Evolutionary conservation across 2,329 filamentous ascomycete species (phyloP).

Genomic region (Penicillium thymicola): DNA sequence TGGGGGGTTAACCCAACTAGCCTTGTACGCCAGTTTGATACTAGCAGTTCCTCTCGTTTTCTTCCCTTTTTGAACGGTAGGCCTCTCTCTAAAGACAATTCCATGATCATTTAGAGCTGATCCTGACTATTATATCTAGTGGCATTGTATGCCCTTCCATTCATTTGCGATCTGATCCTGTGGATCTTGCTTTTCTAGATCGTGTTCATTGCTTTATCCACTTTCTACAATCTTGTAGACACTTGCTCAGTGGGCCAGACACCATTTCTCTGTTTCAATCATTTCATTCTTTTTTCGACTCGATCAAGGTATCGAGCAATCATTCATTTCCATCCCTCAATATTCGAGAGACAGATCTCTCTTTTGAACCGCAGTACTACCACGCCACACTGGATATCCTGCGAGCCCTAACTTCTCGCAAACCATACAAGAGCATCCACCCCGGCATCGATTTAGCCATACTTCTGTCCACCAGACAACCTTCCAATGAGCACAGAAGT

Average conservation of each 20-base stretch:
- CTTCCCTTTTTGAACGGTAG: slow-evolving; percentile 19
- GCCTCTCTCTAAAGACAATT: neutral
- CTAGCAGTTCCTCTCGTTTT: slow-evolving; percentile 24
- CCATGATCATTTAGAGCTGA: neutral
- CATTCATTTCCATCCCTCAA: neutral
- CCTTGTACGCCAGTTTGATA: slow-evolving; percentile 29
- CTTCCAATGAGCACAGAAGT: slow-evolving; percentile 22
- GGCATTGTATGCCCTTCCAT: slow-evolving; percentile 34
- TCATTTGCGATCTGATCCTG: slow-evolving; percentile 22
- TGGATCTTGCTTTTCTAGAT: slow-evolving; percentile 8
- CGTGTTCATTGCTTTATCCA: slow-evolving; percentile 9
- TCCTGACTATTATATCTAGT: slow-evolving; percentile 12
- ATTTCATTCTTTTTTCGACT: slow-evolving; percentile 4
- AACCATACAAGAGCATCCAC: neutral
- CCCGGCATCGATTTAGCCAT: neutral
- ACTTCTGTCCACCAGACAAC: neutral
- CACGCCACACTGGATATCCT: slow-evolving; percentile 10
- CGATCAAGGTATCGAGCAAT: slow-evolving; percentile 14
- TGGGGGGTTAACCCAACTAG: slow-evolving; percentile 10
- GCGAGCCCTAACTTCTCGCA: slow-evolving; percentile 1
- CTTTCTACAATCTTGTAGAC: neutral
- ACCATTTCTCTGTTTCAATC: slow-evolving; percentile 7
- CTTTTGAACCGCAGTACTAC: neutral
- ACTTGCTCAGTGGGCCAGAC: neutral
- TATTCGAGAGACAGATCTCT: neutral